Evolutionary conservation across 495 filamentous ascomycete species (phyloP), one percentile per base, ranked within the genome.

Genomic region (Pseudevernia furfuracea): DNA sequence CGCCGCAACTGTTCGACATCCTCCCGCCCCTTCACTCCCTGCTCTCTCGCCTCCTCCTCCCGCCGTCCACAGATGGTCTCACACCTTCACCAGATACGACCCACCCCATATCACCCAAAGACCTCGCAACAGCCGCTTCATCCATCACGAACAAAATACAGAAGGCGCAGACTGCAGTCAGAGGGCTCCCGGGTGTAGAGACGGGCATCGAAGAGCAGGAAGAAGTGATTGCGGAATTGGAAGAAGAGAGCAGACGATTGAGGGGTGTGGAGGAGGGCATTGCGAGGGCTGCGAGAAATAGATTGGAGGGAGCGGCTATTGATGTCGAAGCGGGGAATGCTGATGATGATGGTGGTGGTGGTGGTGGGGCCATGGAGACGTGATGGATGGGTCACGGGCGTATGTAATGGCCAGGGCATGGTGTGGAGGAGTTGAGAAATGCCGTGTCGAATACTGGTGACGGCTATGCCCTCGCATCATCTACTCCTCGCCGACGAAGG

Each of bases 61-160:
- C 69, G 14, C 64, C 70, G 32, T 14, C 56, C 25, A 7, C 30
- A 23, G 55, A 61, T 59, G 25, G 52, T 60, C 30, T 34, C 65
- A 30, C 69, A 23, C 15, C 69, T 30, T 25, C 64, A 53, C 9
- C 58, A 43, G 11, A 67, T 73, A 37, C 71, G 17, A 65, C 74
- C 15, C 76, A 76, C 19, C 77, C 77, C 25, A 80, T 95, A 38
- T 83, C 86, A 49, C 83, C 88, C 48, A 94, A 96, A 74, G 86
- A 92, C 66, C 83, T 97, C 30, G 82, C 86, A 14, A 81, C 84
- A 1, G 89, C 87, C 48, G 87, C 87, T 5, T 87, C 88, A 64
- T 80, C 81, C 21, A 77, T 98, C 66, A 89, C 87, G 70, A 85
- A 90, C 74, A 88, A 89, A 72, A 82, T 97, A 60, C 87, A 90